Evolutionary conservation across 2,329 filamentous ascomycete genomes (phyloP).

Genomic region (Aspergillus sp.): DNA sequence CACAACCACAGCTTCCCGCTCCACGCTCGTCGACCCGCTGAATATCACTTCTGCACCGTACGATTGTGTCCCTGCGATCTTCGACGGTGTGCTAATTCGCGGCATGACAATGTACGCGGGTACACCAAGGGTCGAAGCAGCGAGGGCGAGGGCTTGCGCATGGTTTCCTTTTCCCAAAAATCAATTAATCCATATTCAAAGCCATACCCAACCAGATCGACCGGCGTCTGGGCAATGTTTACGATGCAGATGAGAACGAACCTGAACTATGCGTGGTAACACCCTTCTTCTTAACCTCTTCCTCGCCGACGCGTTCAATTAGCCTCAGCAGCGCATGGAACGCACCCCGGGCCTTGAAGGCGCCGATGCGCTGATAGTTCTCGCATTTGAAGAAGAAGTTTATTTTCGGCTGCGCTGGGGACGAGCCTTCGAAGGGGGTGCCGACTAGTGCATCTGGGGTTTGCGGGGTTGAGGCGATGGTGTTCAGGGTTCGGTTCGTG

Average conservation of each 20-base stretch:
- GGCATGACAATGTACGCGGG: conserved; percentile 93
- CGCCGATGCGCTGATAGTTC: conserved; percentile 85
- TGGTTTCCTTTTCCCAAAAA: conserved; percentile 70
- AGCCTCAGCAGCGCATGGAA: conserved; percentile 80
- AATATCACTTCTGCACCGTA: conserved; percentile 80
- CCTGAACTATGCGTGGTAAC: conserved; percentile 90
- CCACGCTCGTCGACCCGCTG: conserved; percentile 74
- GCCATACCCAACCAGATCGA: too few relatives aligned
- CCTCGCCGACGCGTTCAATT: conserved; percentile 61
- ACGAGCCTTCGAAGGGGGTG: conserved; percentile 58
- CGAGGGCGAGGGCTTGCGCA: conserved; percentile 86
- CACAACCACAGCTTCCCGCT: conserved; percentile 76
- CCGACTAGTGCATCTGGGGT: conserved; percentile 52
- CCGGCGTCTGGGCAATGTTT: too few relatives aligned
- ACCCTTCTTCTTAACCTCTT: conserved; percentile 63
- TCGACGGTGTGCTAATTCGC: conserved; percentile 75
- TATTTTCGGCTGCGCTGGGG: conserved; percentile 64
- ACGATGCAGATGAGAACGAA: conserved; percentile 37
- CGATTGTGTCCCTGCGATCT: conserved; percentile 76
- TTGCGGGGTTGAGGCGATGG: conserved; percentile 72
- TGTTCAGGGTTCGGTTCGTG: conserved; percentile 73
- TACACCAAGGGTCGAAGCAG: conserved; percentile 70
- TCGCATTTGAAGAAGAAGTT: conserved; percentile 93
- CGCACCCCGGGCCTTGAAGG: conserved; percentile 88
- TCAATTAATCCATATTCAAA: background rate